Percentiles rank a stretch among this genome's conserved stretches.
These are phyloP conservation scores for Macrolepiota albuminosa DNA, from an alignment of 768 basidiomycete species.

Conservation along the genomic window DNA sequence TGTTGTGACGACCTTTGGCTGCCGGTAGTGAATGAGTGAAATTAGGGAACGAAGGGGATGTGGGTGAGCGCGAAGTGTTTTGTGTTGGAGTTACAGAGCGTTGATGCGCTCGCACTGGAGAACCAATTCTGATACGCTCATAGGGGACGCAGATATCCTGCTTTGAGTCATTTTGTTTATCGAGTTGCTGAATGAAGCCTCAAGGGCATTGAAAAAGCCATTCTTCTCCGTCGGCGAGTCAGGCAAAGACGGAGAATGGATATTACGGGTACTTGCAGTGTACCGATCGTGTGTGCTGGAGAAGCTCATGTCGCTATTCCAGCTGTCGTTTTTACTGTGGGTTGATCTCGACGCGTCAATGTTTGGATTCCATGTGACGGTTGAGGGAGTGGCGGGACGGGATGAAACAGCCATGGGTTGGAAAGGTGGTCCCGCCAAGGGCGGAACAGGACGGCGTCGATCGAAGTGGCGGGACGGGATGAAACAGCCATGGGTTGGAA, in stretches of 20 bases:
- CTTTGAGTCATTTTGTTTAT: conserved; percentile 25
- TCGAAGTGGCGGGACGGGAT: conserved; percentile 55
- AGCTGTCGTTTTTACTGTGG: conserved; percentile 59
- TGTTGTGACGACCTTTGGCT: conserved; percentile 54
- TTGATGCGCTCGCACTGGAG: conserved; percentile 32
- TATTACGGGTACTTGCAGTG: conserved; percentile 40
- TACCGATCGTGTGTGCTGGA: conserved; percentile 34
- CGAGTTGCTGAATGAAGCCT: conserved; percentile 20
- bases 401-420: conserved; percentile 62
- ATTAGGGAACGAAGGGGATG: conserved; percentile 44
- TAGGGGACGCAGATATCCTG: conserved; percentile 37
- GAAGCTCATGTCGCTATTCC: conserved; percentile 39
- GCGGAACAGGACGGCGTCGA: conserved; percentile 68
- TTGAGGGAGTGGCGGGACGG: conserved; percentile 65
- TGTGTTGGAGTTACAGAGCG: conserved; percentile 72
- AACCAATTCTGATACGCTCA: conserved; percentile 46
- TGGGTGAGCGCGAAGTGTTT: conserved; percentile 45
- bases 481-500: conserved; percentile 59
- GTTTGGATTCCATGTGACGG: conserved; percentile 61
- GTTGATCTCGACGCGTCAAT: conserved; percentile 23
- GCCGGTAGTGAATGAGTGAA: conserved; percentile 32
- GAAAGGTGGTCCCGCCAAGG: conserved; percentile 55
- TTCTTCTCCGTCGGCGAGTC: conserved; percentile 52
- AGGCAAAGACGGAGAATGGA: conserved; percentile 53
- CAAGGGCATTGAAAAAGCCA: conserved; percentile 26